These are phyloP conservation scores for Thyridium curvatum DNA, from an alignment of 2,329 filamentous ascomycete species.

Conservation along the genomic window DNA sequence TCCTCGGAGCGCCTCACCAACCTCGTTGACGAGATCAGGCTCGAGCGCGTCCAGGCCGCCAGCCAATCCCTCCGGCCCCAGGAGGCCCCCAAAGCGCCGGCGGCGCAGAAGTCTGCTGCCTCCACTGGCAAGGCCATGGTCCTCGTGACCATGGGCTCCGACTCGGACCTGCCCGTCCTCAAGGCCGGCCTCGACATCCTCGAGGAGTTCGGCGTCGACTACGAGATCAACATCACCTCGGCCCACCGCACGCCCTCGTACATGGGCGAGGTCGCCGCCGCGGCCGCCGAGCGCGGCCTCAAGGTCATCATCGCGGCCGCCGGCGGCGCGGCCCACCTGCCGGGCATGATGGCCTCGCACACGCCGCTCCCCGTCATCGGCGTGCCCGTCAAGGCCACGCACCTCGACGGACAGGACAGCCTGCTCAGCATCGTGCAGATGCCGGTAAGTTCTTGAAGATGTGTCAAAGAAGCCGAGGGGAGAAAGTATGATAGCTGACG, in stretches of 20 bases:
- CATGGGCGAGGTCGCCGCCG: constrained; percentile 62
- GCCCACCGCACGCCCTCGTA: constrained; percentile 68
- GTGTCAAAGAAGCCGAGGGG: no score
- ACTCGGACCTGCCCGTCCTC: constrained; percentile 67
- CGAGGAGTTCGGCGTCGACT: constrained; percentile 64
- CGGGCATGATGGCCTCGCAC: constrained; percentile 69
- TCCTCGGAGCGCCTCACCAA: constrained; percentile 64
- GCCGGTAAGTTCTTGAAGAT: constrained; percentile 56
- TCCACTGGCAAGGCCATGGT: constrained; percentile 47
- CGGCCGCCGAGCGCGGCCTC: constrained; percentile 58
- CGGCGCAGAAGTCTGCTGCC: constrained; percentile 3
- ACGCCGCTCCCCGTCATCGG: constrained; percentile 71
- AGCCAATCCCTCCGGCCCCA: constrained; percentile 28
- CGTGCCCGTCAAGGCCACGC: constrained; percentile 68
- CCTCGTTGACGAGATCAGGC: constrained; percentile 51
- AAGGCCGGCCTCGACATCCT: constrained; percentile 61
- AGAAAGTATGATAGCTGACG: no score
- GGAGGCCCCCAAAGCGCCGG: constrained; percentile 8
- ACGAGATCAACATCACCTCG: constrained; percentile 69
- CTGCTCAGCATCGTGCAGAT: constrained; percentile 72
- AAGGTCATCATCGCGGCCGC: constrained; percentile 72
- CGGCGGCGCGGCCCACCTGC: constrained; percentile 66
- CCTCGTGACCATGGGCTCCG: constrained; percentile 78
- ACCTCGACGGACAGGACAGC: constrained; percentile 65
- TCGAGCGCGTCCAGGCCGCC: constrained; percentile 41